Percentiles rank a stretch among this genome's conserved stretches.
Conservation (phyloP, 1,139 yeast species). For the Suhomyces anneliseae region DNA sequence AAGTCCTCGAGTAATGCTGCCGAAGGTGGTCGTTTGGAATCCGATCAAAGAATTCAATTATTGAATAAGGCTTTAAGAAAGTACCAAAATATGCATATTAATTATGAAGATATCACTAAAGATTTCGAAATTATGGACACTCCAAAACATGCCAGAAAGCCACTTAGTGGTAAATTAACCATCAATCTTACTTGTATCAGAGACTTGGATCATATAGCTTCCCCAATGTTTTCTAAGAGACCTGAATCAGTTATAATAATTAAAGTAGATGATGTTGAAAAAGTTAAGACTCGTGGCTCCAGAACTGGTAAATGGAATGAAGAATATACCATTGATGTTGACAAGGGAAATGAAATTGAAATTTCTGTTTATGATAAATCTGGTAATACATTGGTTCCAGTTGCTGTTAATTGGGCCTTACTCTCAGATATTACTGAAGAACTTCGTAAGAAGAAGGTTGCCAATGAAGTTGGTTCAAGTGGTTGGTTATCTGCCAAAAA, state of each 20-base stretch:
- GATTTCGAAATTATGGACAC: constrained; percentile 66
- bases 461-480: constrained; percentile 64
- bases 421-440: constrained; percentile 92
- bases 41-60: constrained; percentile 81
- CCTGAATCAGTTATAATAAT: constrained; percentile 79
- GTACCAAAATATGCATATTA: constrained; percentile 85
- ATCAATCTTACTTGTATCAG: constrained; percentile 72
- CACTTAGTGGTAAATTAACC: constrained; percentile 76
- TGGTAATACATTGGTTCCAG: constrained; percentile 70
- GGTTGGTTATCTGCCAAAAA: constrained; percentile 89
- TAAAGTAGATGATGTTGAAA: constrained; percentile 84
- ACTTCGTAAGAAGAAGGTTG: constrained; percentile 84
- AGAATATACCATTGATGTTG: constrained; percentile 75
- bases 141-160: constrained; percentile 74
- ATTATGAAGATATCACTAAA: constrained; percentile 56
- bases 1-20: constrained; percentile 84
- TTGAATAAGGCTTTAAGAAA: constrained; percentile 81
- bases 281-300: constrained; percentile 72
- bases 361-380: constrained; percentile 80
- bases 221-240: constrained; percentile 71
- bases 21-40: constrained; percentile 80
- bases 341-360: constrained; percentile 89
- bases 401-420: constrained; percentile 91
- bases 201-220: constrained; percentile 90
- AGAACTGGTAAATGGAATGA: constrained; percentile 86